phyloP scores from a whole-genome alignment of 495 filamentous ascomycete genomes.

The Penicillium subrubescens region DNA sequence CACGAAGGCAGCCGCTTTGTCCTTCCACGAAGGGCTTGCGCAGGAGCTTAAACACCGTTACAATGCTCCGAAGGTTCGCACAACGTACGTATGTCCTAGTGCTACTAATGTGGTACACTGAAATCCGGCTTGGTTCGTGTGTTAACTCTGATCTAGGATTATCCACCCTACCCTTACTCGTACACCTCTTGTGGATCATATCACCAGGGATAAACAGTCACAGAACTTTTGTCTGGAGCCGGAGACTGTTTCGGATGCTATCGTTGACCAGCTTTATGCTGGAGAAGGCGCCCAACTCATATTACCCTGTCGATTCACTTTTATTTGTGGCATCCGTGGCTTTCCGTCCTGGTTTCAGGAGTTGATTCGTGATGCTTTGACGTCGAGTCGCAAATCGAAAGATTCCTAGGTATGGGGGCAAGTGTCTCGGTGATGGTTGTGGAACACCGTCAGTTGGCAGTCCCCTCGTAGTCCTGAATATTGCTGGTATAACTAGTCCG shows the following conservation, averaged over 20 bases:
- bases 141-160: neutral
- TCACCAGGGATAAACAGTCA: neutral
- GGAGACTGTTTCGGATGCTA: neutral
- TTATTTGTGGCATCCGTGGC: neutral
- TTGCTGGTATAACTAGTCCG: no score
- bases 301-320: neutral
- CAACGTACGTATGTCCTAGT: conserved; percentile 3
- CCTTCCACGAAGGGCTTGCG: conserved; percentile 46
- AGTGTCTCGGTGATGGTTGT: neutral
- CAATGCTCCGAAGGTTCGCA: conserved; percentile 27
- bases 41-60: conserved; percentile 30
- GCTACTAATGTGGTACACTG: neutral
- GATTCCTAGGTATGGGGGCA: neutral
- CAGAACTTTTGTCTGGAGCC: neutral
- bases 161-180: neutral
- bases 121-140: neutral
- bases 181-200: neutral
- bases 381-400: neutral
- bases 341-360: neutral
- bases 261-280: neutral
- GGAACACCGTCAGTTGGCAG: no score
- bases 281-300: neutral
- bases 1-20: conserved; percentile 49
- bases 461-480: no score
- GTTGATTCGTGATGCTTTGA: neutral